These are phyloP conservation scores for Clausena lansium DNA, from an alignment of 345 rosid genomes.

Conservation along the genomic window DNA sequence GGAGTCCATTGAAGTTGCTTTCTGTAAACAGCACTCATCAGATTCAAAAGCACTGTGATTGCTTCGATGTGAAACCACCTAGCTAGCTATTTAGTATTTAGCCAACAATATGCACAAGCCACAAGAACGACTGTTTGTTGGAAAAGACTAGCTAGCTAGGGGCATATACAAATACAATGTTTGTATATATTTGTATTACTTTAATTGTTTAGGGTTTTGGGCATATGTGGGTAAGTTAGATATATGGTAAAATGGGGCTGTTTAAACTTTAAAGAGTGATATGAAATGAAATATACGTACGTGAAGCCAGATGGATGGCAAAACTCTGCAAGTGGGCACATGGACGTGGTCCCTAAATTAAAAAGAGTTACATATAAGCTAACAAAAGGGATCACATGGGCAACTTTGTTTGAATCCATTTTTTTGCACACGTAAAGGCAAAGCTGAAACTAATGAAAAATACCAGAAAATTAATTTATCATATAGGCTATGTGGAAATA, in stretches of 20 bases:
- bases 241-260: neutral
- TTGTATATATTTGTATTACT: too few relatives aligned
- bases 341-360: slow-evolving; percentile 55
- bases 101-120: neutral
- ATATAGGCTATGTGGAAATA: neutral
- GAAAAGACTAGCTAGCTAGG: neutral
- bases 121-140: neutral
- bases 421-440: slow-evolving; percentile 21
- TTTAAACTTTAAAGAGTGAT: neutral
- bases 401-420: slow-evolving; percentile 20
- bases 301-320: too few relatives aligned
- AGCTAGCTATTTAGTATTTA: too few relatives aligned
- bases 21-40: neutral
- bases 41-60: neutral
- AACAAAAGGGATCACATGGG: slow-evolving; percentile 47
- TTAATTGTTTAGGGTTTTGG: neutral
- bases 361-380: slow-evolving; percentile 21
- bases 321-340: slow-evolving; percentile 32
- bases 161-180: neutral
- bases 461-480: slow-evolving; percentile 4
- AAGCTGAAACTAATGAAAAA: slow-evolving; percentile 19
- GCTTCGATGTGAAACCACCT: neutral
- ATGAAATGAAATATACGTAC: neutral
- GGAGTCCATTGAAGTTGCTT: too few relatives aligned
- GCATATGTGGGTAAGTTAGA: neutral